Conservation (phyloP, 805 yeast genomes). For the Pichia cephalocereana region DNA sequence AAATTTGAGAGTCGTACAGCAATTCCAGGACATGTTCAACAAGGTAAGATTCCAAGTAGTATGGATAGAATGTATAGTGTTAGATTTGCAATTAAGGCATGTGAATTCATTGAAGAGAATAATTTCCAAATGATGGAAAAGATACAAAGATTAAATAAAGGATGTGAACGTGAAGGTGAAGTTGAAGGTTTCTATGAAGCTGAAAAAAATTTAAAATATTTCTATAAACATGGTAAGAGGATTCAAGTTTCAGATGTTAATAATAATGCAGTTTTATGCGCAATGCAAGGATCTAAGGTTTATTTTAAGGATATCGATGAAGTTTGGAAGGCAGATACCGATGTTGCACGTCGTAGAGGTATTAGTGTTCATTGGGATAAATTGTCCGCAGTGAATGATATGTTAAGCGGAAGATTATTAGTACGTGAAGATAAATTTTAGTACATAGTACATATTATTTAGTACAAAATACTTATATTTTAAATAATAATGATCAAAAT, state of each 20-base stretch:
- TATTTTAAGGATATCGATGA: slow-evolving; percentile 46
- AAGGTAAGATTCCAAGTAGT: slow-evolving; percentile 92
- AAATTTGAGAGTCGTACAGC: slow-evolving; percentile 89
- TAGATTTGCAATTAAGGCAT: slow-evolving; percentile 82
- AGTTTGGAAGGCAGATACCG: slow-evolving; percentile 54
- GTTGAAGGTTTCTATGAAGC: slow-evolving; percentile 13
- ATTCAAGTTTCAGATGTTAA: slow-evolving; percentile 23
- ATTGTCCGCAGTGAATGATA: slow-evolving; percentile 50
- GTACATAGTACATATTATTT: too few relatives aligned
- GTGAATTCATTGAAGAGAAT: slow-evolving; percentile 70
- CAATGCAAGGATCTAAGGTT: slow-evolving; percentile 59
- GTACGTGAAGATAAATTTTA: slow-evolving; percentile 28
- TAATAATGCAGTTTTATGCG: slow-evolving; percentile 53
- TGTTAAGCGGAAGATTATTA: slow-evolving; percentile 61
- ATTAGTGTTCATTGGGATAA: slow-evolving; percentile 59
- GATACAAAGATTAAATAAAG: slow-evolving; percentile 13
- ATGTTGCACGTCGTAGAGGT: slow-evolving; percentile 57
- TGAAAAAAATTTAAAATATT: slow-evolving; percentile 38
- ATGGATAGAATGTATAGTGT: slow-evolving; percentile 88
- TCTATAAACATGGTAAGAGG: slow-evolving; percentile 40
- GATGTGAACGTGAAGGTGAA: slow-evolving; percentile 13
- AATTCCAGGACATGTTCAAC: slow-evolving; percentile 97
- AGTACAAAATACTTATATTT: too few relatives aligned
- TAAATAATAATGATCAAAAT: background rate
- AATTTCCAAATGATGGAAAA: slow-evolving; percentile 10